A percentile compares a stretch with the other conserved stretches of the same genome.
Conservation (phyloP, 345 rosid genomes). For the Gossypium rotundifolium region DNA sequence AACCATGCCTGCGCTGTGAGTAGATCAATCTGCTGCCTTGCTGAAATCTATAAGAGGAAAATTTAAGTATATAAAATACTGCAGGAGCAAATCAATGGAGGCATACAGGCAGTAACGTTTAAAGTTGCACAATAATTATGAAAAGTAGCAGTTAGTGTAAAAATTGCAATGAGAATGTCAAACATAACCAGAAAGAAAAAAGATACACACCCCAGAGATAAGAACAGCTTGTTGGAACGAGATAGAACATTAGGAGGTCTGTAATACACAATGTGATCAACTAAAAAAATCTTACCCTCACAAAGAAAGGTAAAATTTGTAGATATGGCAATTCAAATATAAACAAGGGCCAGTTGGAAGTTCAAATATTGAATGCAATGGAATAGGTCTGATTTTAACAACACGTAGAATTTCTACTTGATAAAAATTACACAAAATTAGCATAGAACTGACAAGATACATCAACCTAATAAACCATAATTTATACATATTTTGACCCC, state of each 20-base stretch:
- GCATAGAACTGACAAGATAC: neutral
- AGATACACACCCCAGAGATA: neutral
- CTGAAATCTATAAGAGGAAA: constrained; percentile 40
- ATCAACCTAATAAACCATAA: no score
- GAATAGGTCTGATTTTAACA: neutral
- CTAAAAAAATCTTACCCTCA: neutral
- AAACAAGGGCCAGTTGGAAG: neutral
- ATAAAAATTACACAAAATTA: neutral
- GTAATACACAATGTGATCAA: neutral
- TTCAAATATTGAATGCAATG: neutral
- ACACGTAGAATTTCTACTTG: neutral
- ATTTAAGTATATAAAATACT: neutral
- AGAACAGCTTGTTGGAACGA: neutral
- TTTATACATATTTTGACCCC: no score
- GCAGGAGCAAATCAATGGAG: neutral
- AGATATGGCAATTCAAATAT: neutral
- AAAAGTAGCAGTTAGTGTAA: neutral
- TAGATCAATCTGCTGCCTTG: constrained; percentile 66
- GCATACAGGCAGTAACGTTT: neutral
- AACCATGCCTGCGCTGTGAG: constrained; percentile 89
- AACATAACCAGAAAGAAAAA: neutral
- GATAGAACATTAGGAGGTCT: neutral
- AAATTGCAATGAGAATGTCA: neutral
- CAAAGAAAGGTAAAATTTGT: neutral
- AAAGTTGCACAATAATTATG: neutral